A percentile compares a stretch with the other conserved stretches of the same genome.
Evolutionary conservation across 192 early-diverging fungal species (phyloP).

Genomic region (Chytriomyces hyalinus): DNA sequence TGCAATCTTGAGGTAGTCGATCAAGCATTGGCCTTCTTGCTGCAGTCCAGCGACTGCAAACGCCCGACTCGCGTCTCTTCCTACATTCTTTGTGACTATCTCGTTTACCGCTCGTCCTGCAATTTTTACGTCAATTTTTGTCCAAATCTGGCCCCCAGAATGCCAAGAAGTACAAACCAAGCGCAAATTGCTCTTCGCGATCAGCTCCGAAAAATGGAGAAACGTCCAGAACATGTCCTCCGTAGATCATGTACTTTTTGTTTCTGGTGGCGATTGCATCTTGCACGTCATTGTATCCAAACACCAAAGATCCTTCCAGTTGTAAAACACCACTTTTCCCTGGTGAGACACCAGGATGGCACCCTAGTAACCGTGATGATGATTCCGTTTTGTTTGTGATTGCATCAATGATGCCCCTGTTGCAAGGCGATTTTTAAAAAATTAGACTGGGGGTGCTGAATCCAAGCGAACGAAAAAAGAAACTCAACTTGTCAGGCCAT

Average conservation of each 20-base stretch:
- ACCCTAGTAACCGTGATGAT: background rate
- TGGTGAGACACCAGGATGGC: background rate
- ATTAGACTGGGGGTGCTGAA: background rate
- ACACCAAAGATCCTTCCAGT: constrained; percentile 8
- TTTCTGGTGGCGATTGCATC: background rate
- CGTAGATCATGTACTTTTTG: constrained; percentile 29
- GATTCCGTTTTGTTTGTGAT: background rate
- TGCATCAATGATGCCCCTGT: background rate
- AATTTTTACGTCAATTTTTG: background rate
- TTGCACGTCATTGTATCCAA: constrained; percentile 10
- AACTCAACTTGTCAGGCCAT: constrained; percentile 14
- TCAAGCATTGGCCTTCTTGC: constrained; percentile 67
- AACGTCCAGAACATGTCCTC: constrained; percentile 27
- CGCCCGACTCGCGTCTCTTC: constrained; percentile 49
- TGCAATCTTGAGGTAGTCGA: constrained; percentile 80
- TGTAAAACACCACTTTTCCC: background rate
- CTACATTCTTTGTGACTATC: constrained; percentile 51
- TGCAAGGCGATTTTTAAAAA: background rate
- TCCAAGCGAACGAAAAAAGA: background rate
- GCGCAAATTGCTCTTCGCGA: background rate
- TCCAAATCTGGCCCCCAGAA: background rate
- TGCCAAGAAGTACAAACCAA: background rate
- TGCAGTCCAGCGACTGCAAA: constrained; percentile 18
- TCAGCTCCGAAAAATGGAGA: background rate
- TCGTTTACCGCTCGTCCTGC: background rate